Percentiles rank a stretch among this genome's conserved stretches.
phyloP scores from a whole-genome alignment of 306 rosid species.

The Echinosophora koreensis region DNA sequence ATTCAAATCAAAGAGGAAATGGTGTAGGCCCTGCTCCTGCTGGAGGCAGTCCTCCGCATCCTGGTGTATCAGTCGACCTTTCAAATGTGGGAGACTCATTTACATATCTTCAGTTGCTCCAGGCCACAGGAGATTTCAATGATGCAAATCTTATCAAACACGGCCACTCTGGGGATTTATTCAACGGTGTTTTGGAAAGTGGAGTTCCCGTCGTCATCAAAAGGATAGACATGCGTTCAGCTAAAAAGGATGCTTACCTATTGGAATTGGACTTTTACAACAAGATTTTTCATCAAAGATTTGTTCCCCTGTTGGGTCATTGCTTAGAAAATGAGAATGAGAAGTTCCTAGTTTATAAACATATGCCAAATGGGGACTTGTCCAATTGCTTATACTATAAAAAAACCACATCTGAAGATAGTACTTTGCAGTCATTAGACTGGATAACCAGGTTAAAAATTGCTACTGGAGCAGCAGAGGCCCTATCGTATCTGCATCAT shows the following conservation, averaged over 20 bases:
- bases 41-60: constrained; percentile 58
- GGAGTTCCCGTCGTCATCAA: constrained; percentile 76
- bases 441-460: constrained; percentile 97
- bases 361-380: constrained; percentile 85
- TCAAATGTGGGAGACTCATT: constrained; percentile 75
- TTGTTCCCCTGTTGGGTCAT: constrained; percentile 85
- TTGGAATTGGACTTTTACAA: constrained; percentile 80
- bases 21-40: constrained; percentile 67
- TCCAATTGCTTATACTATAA: constrained; percentile 70
- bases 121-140: constrained; percentile 74
- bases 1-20: constrained; percentile 60
- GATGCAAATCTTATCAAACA: constrained; percentile 73
- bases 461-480: constrained; percentile 94
- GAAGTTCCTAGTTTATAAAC: constrained; percentile 86
- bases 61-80: constrained; percentile 60
- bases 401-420: constrained; percentile 66
- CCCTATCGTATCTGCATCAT: constrained; percentile 84
- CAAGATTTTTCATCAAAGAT: constrained; percentile 75
- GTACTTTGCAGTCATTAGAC: constrained; percentile 83
- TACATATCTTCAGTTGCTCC: constrained; percentile 79
- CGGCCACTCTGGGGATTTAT: constrained; percentile 90
- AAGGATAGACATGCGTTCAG: constrained; percentile 63
- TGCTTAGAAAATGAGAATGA: constrained; percentile 88
- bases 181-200: constrained; percentile 75
- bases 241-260: constrained; percentile 66